phyloP scores from a whole-genome alignment of 257 asterid species.

The Oldenlandia corymbosa region DNA sequence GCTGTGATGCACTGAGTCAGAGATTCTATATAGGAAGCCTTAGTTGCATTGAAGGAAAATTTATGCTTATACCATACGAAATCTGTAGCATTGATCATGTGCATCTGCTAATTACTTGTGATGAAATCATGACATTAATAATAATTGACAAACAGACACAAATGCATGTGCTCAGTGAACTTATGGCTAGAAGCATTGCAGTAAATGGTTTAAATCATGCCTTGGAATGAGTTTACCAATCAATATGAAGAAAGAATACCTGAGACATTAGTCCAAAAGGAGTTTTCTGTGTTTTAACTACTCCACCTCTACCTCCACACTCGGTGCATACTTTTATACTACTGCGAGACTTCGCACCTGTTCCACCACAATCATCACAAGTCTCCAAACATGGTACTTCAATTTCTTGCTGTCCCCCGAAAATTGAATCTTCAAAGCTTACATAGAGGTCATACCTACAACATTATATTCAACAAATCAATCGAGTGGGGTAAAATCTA shows the following conservation, averaged over 20 bases:
- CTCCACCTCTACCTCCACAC: conserved; percentile 89
- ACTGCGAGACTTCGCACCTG: conserved; percentile 76
- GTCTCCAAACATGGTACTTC: conserved; percentile 58
- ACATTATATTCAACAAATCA: conserved; percentile 4
- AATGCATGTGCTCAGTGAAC: neutral
- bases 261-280: conserved; percentile 90
- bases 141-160: neutral
- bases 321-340: conserved; percentile 51
- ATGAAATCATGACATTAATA: neutral
- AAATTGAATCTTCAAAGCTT: conserved; percentile 85
- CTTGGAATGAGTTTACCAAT: conserved; percentile 10
- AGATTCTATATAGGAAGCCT: neutral
- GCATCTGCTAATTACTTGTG: too few species aligned
- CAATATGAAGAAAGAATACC: conserved; percentile 41
- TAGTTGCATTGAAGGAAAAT: neutral
- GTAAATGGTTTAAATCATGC: neutral
- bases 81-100: neutral
- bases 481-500: conserved; percentile 4
- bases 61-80: neutral
- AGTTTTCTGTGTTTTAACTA: conserved; percentile 61
- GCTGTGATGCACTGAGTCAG: neutral
- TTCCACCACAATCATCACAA: conserved; percentile 82
- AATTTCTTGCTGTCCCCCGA: conserved; percentile 63
- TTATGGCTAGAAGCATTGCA: conserved; percentile 1
- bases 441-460: conserved; percentile 68